These are phyloP conservation scores for Suhomyces prunicola DNA, from an alignment of 805 yeast species.

Conservation along the genomic window DNA sequence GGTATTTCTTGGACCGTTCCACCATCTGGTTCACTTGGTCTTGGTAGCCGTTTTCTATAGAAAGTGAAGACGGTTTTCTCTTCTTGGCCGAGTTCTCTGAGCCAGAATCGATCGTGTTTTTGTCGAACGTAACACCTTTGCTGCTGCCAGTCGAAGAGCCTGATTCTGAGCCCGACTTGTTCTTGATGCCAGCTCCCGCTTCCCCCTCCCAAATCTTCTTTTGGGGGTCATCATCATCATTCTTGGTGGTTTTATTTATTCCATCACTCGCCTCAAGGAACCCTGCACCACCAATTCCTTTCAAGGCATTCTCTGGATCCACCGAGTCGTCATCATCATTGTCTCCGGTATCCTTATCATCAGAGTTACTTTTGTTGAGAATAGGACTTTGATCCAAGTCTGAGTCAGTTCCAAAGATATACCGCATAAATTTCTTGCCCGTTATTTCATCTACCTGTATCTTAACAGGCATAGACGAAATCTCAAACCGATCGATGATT, in stretches of 20 bases:
- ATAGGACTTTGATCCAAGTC: conserved; percentile 22
- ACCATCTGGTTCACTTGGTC: conserved; percentile 58
- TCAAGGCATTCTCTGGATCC: neutral
- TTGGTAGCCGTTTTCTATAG: conserved; percentile 15
- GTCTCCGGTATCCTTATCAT: neutral
- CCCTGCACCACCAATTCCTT: conserved; percentile 9
- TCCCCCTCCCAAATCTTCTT: neutral
- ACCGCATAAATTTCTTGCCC: conserved; percentile 36
- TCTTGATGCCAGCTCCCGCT: neutral
- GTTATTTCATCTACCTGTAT: conserved; percentile 38
- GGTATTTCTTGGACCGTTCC: conserved; percentile 65
- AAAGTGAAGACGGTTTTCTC: neutral
- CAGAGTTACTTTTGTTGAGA: conserved; percentile 6
- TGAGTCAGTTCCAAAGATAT: conserved; percentile 30
- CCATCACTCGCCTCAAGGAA: conserved; percentile 11
- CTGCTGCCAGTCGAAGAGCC: neutral
- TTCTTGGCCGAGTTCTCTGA: neutral
- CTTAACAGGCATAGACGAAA: conserved; percentile 36
- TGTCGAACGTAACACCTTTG: conserved; percentile 4
- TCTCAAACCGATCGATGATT: conserved; percentile 36
- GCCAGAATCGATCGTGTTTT: neutral
- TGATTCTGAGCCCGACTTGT: neutral
- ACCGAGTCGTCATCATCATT: conserved; percentile 5
- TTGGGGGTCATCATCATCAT: neutral
- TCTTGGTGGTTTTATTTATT: conserved; percentile 5